A percentile compares a stretch with the other conserved stretches of the same genome.
These are phyloP conservation scores for Spencermartinsiella europaea DNA, from an alignment of 805 yeast genomes.

Conservation along the genomic window DNA sequence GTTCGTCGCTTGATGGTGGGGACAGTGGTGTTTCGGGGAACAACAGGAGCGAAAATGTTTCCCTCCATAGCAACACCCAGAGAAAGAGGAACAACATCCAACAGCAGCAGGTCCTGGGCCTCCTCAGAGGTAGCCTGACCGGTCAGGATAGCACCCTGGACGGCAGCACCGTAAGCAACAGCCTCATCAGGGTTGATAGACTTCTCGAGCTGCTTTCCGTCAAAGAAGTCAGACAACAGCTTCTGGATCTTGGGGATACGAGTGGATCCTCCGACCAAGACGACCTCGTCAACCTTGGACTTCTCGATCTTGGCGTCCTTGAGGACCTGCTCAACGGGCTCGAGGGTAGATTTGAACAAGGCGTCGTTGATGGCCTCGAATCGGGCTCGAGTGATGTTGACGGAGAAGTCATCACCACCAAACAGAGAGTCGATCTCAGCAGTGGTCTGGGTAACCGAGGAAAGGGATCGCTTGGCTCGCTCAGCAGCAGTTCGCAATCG, in stretches of 20 bases:
- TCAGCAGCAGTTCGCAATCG: constrained; percentile 99
- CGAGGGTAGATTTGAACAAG: constrained; percentile 87
- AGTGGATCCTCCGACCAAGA: constrained; percentile 97
- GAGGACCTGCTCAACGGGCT: constrained; percentile 92
- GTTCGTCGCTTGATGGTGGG: constrained; percentile 99
- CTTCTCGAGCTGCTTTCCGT: constrained; percentile 95
- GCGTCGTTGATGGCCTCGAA: constrained; percentile 94
- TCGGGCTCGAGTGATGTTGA: constrained; percentile 95
- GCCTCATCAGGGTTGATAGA: constrained; percentile 99
- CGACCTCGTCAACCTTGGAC: constrained; percentile 86
- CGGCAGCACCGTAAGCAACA: constrained; percentile 99
- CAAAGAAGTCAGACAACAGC: constrained; percentile 88
- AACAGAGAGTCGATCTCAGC: constrained; percentile 93
- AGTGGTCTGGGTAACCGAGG: constrained; percentile 92
- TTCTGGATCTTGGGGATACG: constrained; percentile 98
- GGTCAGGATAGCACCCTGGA: constrained; percentile 97
- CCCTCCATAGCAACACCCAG: constrained; percentile 99
- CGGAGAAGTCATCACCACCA: constrained; percentile 93
- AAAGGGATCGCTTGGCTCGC: constrained; percentile 97
- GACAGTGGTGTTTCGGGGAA: constrained; percentile 98
- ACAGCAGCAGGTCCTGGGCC: constrained; percentile 90
- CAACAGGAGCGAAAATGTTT: constrained; percentile 97
- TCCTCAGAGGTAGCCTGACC: constrained; percentile 87
- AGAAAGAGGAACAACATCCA: constrained; percentile 97
- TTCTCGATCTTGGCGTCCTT: constrained; percentile 86